Base-by-base conservation (phyloP, 1,284 basidiomycete genomes). In the Moesziomyces globuligerus region DNA sequence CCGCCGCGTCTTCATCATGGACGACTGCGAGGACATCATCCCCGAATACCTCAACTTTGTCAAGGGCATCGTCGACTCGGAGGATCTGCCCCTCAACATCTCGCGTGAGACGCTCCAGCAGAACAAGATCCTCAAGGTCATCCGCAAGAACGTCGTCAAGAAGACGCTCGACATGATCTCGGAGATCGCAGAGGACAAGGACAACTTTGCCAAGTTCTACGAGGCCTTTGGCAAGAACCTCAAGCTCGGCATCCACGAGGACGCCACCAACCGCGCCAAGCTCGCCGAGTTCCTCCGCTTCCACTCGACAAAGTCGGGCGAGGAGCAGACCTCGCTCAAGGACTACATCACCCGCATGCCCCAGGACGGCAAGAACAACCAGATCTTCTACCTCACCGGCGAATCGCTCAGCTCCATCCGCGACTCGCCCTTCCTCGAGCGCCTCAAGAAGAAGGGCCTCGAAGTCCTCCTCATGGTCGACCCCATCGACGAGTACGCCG, bases 331-430 rank as follows among this genome's bases (percentile, higher is more conserved):
- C 66, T 95, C 94, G 44, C 89, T 99, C 83, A 97, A 98, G 92
- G 94, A 98, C 87, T 98, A 98, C 88, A 95, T 98, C 84, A 98
- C 94, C 61, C 94, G 95, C 81, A 98, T 97, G 94, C 95, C 95
- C 73, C 94, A 98, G 87, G 88, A 94, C 76, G 95, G 98, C 86
- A 98, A 98, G 87, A 93, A 94, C 81, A 94, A 97, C 85, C 60
- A 62, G 56, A 98, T 98, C 89, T 98, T 95, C 88, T 83, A 81
- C 78, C 90, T 98, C 79, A 98, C 95, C 64, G 95, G 96, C 85
- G 96, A 98, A 87, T 95, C 93, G 11, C 91, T 98, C 59, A 90
- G 89, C 65, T 88, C 93, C 58, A 90, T 92, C 81, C 89, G 88
- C 81, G 93, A 98, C 85, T 98, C 95, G 59, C 95, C 95, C 36